Conservation (phyloP, 1,284 basidiomycete species). For the Mycena citricolor region DNA sequence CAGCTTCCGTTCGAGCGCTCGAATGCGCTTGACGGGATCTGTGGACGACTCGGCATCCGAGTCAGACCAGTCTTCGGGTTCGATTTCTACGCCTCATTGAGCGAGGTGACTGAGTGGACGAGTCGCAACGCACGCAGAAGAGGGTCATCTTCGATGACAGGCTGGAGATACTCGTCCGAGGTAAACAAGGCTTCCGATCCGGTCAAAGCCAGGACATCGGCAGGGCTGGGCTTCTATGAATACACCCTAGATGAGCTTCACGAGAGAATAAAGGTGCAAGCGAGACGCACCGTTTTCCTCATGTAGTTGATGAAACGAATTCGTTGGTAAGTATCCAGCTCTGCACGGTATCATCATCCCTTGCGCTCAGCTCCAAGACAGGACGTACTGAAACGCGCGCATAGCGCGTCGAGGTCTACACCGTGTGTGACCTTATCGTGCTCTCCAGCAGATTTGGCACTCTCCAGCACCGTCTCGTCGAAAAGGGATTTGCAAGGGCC, state of each 20-base stretch:
- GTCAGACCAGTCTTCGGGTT: constrained; percentile 73
- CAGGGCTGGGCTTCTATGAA: constrained; percentile 58
- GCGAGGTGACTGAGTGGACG: constrained; percentile 2
- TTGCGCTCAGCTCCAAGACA: no score
- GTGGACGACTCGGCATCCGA: constrained; percentile 38
- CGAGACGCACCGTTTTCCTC: constrained; percentile 52
- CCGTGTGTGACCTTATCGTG: constrained; percentile 66
- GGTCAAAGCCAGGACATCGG: constrained; percentile 46
- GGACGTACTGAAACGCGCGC: constrained; percentile 52
- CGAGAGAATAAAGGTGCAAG: constrained; percentile 5
- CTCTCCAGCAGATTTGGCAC: constrained; percentile 58
- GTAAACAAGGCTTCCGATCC: constrained; percentile 63
- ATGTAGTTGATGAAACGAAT: constrained; percentile 88
- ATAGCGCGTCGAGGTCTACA: constrained; percentile 60
- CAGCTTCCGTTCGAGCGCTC: constrained; percentile 53
- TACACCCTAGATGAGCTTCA: constrained; percentile 3
- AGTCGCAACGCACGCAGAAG: constrained; percentile 70
- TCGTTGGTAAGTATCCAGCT: constrained; percentile 62
- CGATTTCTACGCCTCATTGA: constrained; percentile 30
- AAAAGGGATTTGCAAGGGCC: constrained; percentile 79
- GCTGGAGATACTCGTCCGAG: constrained; percentile 78
- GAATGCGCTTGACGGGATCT: constrained; percentile 47
- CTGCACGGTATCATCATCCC: constrained; percentile 34
- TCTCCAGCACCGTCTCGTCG: constrained; percentile 62
- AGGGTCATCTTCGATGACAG: constrained; percentile 81